Base-by-base conservation (phyloP, 257 asterid genomes). In the Nicotiana attenuata region DNA sequence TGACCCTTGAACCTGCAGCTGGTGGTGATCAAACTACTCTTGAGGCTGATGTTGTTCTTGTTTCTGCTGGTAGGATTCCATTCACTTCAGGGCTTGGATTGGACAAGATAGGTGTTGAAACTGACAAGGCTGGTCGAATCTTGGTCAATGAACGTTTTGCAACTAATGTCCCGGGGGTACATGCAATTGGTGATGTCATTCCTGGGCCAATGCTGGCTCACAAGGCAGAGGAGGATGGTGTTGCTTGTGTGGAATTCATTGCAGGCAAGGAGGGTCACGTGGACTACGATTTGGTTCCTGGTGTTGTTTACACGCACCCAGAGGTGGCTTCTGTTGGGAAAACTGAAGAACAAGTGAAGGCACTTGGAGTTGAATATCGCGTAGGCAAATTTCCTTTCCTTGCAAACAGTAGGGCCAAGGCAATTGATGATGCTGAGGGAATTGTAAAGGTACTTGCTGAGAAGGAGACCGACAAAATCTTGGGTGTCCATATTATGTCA, bases 201-300 rank as follows among this genome's bases (percentile, higher is more conserved):
- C 98, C 99, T 0, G 99, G 98, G 14, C 98, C 98, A 5, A 96
- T 96, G 99, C 77, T 96, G 92, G 99, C 99, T 55, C 99, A 96
- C 92, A 96, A 96, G 87, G 99, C 99, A 2, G 99, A 96, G 82
- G 99, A 96, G 82, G 99, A 96, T 47, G 99, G 99, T 53, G 93
- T 96, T 55, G 99, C 99, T 1, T 96, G 99, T 53, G 99, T 93
- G 22, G 99, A 96, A 59, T 94, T 80, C 81, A 90, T 94, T 57
- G 98, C 99, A 0, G 99, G 99, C 45, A 92, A 91, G 81, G 95
- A 93, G 82, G 99, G 97, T 33, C 98, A 96, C 7, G 98, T 96
- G 89, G 99, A 94, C 84, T 96, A 96, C 19, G 97, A 96, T 82
- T 11, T 94, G 92, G 98, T 94, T 16, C 99, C 99, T 0, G 99